Evolutionary conservation across 1,284 basidiomycete species (phyloP).

Genomic region (Leucoagaricus sp.): DNA sequence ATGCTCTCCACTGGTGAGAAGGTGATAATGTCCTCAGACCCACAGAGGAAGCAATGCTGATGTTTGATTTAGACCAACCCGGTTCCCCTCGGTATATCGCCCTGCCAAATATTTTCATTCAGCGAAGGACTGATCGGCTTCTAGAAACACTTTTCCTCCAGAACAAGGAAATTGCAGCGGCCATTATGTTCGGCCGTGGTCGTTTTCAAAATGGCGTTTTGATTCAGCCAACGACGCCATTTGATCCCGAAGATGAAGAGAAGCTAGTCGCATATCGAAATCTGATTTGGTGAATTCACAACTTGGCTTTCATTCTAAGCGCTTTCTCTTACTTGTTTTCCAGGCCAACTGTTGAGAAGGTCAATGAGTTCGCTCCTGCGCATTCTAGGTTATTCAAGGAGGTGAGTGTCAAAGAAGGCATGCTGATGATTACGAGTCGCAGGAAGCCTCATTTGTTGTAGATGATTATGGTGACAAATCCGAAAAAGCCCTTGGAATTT

Average conservation of each 20-base stretch:
- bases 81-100: conserved; percentile 7
- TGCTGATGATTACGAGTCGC: neutral
- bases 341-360: conserved; percentile 11
- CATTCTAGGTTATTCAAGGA: conserved; percentile 12
- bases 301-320: neutral
- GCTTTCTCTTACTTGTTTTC: neutral
- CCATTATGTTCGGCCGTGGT: conserved; percentile 13
- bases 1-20: conserved; percentile 12
- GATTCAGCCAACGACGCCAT: conserved; percentile 1
- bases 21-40: too few species aligned
- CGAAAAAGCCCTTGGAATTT: neutral
- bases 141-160: neutral
- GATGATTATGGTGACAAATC: conserved; percentile 1
- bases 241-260: neutral
- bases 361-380: conserved; percentile 6
- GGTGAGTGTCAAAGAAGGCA: neutral
- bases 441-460: neutral
- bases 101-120: neutral
- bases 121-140: neutral
- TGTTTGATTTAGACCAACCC: conserved; percentile 5
- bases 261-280: neutral
- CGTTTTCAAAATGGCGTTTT: conserved; percentile 14
- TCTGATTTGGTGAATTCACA: neutral
- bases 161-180: neutral
- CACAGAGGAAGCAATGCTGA: too few species aligned